Evolutionary conservation across 148 eudicot species (phyloP).

Genomic region (Camellia sinensis): DNA sequence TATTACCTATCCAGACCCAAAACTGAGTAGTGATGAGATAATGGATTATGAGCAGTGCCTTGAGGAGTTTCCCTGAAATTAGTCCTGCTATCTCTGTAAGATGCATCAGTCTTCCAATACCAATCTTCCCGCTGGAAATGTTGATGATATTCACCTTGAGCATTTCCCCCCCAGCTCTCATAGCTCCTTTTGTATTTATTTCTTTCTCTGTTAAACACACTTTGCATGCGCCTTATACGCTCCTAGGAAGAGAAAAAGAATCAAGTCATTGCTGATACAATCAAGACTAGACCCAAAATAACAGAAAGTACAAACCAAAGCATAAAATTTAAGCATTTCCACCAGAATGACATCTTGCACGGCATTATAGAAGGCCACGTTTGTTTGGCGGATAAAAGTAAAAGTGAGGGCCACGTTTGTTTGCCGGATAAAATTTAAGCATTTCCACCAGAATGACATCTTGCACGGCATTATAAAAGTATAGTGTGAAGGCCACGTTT

Average conservation of each 20-base stretch:
- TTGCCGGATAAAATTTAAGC: background rate
- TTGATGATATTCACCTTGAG: conserved; percentile 68
- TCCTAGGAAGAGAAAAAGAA: conserved; percentile 48
- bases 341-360: background rate
- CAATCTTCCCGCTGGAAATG: conserved; percentile 91
- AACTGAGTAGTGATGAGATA: conserved; percentile 92
- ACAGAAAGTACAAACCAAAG: background rate
- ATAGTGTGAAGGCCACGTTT: background rate
- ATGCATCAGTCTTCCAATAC: conserved; percentile 89
- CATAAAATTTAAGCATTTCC: background rate
- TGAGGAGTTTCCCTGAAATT: conserved; percentile 67
- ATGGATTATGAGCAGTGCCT: conserved; percentile 36
- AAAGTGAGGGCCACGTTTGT: no score
- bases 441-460: background rate
- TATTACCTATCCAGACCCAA: conserved; percentile 94
- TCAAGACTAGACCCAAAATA: background rate
- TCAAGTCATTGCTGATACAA: background rate
- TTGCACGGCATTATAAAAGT: background rate
- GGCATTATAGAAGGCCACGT: background rate
- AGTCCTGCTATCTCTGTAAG: conserved; percentile 47
- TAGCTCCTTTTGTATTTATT: conserved; percentile 67
- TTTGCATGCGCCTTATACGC: conserved; percentile 96
- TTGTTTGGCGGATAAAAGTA: background rate
- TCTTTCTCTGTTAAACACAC: conserved; percentile 92
- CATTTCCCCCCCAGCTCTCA: conserved; percentile 88